A percentile compares a stretch with the other conserved stretches of the same genome.
phyloP scores from a whole-genome alignment of 208 protist species.

The Trypanosoma melophagium region DNA sequence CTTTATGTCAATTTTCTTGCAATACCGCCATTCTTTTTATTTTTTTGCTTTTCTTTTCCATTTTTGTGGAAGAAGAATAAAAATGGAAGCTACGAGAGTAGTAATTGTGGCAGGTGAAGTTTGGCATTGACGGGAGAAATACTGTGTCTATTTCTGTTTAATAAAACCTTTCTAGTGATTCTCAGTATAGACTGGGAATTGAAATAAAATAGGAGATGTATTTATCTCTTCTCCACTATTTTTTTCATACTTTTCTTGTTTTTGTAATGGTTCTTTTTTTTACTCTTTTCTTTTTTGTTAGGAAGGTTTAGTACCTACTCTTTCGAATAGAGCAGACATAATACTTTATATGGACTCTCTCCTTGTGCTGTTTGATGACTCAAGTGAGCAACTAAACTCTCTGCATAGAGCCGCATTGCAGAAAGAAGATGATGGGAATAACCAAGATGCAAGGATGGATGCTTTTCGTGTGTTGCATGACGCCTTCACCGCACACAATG shows the following conservation, averaged over 20 bases:
- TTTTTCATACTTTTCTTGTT: background rate
- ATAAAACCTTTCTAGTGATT: too few species aligned
- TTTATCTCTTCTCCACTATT: constrained; percentile 12
- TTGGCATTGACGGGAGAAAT: too few species aligned
- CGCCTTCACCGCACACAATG: constrained; percentile 18
- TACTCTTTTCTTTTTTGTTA: constrained; percentile 7
- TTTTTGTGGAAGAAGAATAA: too few species aligned
- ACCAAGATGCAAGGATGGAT: constrained; percentile 14
- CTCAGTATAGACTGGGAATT: too few species aligned
- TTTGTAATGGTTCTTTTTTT: constrained; percentile 7
- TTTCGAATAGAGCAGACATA: background rate
- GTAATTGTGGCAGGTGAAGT: too few species aligned
- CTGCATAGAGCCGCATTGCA: background rate
- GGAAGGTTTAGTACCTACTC: background rate
- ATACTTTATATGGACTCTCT: constrained; percentile 13
- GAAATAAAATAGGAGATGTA: constrained; percentile 6
- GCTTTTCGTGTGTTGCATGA: constrained; percentile 23
- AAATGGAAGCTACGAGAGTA: too few species aligned
- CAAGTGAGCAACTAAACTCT: background rate
- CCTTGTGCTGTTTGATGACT: constrained; percentile 19
- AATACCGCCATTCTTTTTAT: too few species aligned
- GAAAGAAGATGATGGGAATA: background rate
- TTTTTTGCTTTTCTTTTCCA: too few species aligned
- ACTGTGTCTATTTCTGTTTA: too few species aligned
- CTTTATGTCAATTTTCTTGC: too few species aligned